These are phyloP conservation scores for Lactarius deliciosus DNA, from an alignment of 768 basidiomycete species.

Conservation along the genomic window DNA sequence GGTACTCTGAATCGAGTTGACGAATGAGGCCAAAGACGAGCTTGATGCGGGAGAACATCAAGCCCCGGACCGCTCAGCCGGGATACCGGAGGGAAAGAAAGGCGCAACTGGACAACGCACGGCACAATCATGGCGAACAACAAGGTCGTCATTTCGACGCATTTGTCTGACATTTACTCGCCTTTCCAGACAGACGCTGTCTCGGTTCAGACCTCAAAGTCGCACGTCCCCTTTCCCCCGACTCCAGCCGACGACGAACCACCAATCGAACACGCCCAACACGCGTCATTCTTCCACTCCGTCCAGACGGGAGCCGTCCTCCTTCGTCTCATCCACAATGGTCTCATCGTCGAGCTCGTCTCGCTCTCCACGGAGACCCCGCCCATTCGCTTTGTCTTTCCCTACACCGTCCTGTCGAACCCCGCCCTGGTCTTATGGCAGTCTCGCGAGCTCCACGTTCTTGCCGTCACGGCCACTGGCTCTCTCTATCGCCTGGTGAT, in stretches of 20 bases:
- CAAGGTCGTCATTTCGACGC: conserved; percentile 40
- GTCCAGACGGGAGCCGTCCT: conserved; percentile 63
- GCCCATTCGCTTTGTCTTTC: conserved; percentile 77
- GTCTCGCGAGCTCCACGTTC: conserved; percentile 58
- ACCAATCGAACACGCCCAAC: conserved; percentile 72
- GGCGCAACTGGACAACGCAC: background rate
- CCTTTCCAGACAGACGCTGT: conserved; percentile 50
- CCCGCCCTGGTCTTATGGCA: conserved; percentile 61
- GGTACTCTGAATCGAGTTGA: conserved; percentile 20
- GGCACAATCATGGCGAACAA: background rate
- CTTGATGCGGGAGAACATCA: conserved; percentile 16
- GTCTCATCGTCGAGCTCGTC: conserved; percentile 70
- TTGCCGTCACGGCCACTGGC: conserved; percentile 64
- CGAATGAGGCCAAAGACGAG: conserved; percentile 1
- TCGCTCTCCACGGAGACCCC: conserved; percentile 65
- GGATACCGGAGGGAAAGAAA: too few relatives aligned
- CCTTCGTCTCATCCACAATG: conserved; percentile 71
- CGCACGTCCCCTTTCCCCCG: conserved; percentile 50
- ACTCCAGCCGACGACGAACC: conserved; percentile 42
- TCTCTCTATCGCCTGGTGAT: conserved; percentile 74
- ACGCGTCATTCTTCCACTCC: conserved; percentile 57
- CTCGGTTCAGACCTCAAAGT: conserved; percentile 58
- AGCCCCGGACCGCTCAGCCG: background rate
- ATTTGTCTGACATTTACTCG: conserved; percentile 64
- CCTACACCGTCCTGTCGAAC: conserved; percentile 59